A percentile compares a stretch with the other conserved stretches of the same genome.
phyloP scores from a whole-genome alignment of 1,284 basidiomycete genomes.

The Xanthoconium separans region DNA sequence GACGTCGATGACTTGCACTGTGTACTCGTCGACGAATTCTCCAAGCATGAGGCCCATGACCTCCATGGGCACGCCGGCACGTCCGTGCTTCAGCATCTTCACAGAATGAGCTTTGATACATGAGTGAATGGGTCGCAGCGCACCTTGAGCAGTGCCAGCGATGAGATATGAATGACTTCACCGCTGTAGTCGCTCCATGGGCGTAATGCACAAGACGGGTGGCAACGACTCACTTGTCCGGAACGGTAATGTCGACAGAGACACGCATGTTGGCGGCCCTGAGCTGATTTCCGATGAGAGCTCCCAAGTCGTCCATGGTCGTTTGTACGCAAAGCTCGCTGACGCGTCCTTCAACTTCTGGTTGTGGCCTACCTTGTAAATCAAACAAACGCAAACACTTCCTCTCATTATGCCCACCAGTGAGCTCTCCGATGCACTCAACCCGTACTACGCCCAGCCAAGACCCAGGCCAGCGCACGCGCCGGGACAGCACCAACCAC shows the following conservation, averaged over 20 bases:
- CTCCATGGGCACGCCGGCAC: conserved; percentile 99
- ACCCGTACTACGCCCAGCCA: conserved; percentile 57
- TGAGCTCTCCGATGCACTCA: conserved; percentile 74
- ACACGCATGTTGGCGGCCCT: conserved; percentile 34
- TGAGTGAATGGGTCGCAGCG: neutral
- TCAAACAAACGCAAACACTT: conserved; percentile 31
- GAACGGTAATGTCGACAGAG: conserved; percentile 51
- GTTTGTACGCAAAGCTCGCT: conserved; percentile 23
- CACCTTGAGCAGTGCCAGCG: conserved; percentile 90
- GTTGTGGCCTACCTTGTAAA: conserved; percentile 33
- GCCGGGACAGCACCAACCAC: conserved; percentile 22
- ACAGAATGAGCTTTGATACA: conserved; percentile 5
- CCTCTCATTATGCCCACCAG: conserved; percentile 48
- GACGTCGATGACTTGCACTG: conserved; percentile 96
- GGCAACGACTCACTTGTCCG: conserved; percentile 63
- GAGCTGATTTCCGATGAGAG: conserved; percentile 53
- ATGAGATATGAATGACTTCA: conserved; percentile 96
- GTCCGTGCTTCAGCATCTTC: conserved; percentile 99
- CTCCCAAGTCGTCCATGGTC: conserved; percentile 47
- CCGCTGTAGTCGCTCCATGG: conserved; percentile 55
- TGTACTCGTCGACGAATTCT: conserved; percentile 99
- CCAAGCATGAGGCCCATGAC: conserved; percentile 99
- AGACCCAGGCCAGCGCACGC: conserved; percentile 35
- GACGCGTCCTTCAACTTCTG: conserved; percentile 47
- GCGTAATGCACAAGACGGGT: conserved; percentile 3